These are phyloP conservation scores for Globisporangium emineosum DNA, from an alignment of 352 stramenopile genomes.

Conservation along the genomic window DNA sequence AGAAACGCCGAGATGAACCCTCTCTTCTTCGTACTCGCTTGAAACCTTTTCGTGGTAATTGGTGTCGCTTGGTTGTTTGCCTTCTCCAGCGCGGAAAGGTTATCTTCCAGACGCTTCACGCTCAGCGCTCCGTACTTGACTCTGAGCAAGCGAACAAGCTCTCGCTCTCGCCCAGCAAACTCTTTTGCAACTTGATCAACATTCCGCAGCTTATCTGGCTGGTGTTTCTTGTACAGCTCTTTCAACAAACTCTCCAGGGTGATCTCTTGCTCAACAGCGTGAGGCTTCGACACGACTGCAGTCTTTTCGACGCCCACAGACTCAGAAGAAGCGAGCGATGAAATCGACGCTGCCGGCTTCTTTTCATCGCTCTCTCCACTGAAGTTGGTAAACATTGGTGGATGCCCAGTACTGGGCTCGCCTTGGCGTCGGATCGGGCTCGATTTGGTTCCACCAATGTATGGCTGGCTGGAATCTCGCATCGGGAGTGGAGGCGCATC, in stretches of 20 bases:
- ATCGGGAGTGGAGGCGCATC: neutral
- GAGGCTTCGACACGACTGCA: neutral
- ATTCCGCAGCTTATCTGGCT: conserved; percentile 74
- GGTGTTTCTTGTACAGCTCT: conserved; percentile 73
- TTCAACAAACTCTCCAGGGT: conserved; percentile 55
- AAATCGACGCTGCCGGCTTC: neutral
- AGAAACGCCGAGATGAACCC: conserved; percentile 11
- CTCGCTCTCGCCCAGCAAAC: conserved; percentile 64
- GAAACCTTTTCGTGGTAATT: neutral
- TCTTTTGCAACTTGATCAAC: conserved; percentile 47
- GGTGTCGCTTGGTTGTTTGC: conserved; percentile 26
- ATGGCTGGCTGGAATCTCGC: neutral
- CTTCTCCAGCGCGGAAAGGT: conserved; percentile 42
- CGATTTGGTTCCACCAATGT: neutral
- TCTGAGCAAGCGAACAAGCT: conserved; percentile 56
- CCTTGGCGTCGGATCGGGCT: conserved; percentile 10
- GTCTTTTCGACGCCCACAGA: neutral
- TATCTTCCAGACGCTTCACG: conserved; percentile 69
- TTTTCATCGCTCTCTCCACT: neutral
- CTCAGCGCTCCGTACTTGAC: conserved; percentile 72
- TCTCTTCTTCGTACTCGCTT: neutral
- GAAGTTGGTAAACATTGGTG: neutral
- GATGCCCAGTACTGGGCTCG: conserved; percentile 8
- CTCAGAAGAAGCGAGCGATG: neutral
- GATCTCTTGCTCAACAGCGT: conserved; percentile 6